These are phyloP conservation scores for Skeletonema menzelii DNA, from an alignment of 108 stramenopile species.

Conservation along the genomic window DNA sequence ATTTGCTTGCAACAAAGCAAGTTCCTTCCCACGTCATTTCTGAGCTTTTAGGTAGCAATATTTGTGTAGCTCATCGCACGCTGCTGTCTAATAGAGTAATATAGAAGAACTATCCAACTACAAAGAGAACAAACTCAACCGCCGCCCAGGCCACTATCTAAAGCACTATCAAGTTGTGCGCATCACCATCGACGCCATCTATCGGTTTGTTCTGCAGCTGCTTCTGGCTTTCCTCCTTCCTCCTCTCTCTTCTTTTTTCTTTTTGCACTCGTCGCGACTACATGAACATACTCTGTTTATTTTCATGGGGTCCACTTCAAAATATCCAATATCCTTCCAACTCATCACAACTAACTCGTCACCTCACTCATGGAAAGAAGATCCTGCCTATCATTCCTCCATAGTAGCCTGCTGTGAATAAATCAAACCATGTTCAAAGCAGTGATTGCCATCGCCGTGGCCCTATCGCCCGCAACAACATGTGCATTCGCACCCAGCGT, in stretches of 20 bases:
- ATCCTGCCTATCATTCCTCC: background rate
- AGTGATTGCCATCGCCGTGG: slow-evolving; percentile 21
- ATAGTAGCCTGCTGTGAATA: background rate
- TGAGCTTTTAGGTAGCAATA: no score
- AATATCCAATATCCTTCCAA: slow-evolving; percentile 1
- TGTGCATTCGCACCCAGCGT: slow-evolving; percentile 33
- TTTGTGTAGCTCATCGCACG: no score
- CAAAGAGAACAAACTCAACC: no score
- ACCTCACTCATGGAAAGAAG: background rate
- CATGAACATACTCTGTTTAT: background rate
- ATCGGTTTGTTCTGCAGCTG: no score
- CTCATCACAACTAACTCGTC: slow-evolving; percentile 2
- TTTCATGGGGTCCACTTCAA: background rate
- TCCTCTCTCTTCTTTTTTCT: no score
- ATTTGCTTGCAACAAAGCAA: background rate
- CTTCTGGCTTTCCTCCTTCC: no score
- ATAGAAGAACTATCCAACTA: no score
- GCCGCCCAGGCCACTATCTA: no score
- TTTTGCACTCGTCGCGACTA: no score
- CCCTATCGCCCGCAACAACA: slow-evolving; percentile 17
- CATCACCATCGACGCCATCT: no score
- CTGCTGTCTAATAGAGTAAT: no score
- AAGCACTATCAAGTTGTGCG: no score
- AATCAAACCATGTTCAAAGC: background rate
- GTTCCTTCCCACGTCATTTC: background rate